Conservation (phyloP, 345 rosid species). For the Litchi chinensis region DNA sequence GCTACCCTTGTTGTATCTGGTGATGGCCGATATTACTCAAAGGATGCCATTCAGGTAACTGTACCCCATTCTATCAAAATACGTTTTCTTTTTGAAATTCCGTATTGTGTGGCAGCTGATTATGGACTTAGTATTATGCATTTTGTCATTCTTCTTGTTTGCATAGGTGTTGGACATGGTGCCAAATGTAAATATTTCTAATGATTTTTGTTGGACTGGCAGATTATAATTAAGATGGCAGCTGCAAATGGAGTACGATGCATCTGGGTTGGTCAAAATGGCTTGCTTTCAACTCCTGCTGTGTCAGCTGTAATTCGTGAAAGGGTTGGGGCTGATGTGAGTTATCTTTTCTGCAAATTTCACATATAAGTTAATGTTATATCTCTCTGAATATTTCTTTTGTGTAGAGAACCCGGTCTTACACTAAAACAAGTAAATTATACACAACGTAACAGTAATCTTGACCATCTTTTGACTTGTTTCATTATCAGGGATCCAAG, state of each 20-base stretch:
- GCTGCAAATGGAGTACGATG: constrained; percentile 97
- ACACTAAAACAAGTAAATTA: not conserved
- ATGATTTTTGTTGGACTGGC: constrained; percentile 22
- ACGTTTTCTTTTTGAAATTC: not conserved
- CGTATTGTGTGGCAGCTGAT: not conserved
- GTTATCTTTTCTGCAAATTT: constrained; percentile 29
- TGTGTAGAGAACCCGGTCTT: constrained; percentile 14
- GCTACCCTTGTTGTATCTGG: constrained; percentile 98
- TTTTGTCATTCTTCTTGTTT: not conserved
- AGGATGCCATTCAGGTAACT: constrained; percentile 91
- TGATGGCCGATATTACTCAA: constrained; percentile 96
- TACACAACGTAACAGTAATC: not conserved
- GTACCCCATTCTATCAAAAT: constrained; percentile 1
- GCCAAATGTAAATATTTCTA: not conserved
- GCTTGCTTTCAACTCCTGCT: constrained; percentile 98
- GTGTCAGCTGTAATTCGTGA: constrained; percentile 97
- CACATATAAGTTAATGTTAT: not conserved
- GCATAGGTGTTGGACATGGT: not conserved
- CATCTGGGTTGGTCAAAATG: constrained; percentile 94
- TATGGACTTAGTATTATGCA: not conserved
- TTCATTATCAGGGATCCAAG: constrained; percentile 77
- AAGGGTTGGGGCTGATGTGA: constrained; percentile 88
- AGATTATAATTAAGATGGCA: constrained; percentile 90
- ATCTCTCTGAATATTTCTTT: not conserved
- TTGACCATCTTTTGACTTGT: constrained; percentile 21